These are phyloP conservation scores for Aspergillus hancockii DNA, from an alignment of 495 filamentous ascomycete species.

Conservation along the genomic window DNA sequence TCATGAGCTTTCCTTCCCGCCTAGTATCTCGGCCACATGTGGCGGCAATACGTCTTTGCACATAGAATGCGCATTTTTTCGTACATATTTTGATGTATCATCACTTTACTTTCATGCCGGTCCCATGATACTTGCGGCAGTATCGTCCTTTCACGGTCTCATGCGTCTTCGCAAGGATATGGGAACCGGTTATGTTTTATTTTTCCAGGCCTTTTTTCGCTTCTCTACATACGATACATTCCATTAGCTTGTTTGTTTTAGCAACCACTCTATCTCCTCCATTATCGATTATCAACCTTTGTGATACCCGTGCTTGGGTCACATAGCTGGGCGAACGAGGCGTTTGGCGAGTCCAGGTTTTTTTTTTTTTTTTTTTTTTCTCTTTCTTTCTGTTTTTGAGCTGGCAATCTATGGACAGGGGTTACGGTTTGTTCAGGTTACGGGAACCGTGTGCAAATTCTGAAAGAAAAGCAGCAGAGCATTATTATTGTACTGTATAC, in stretches of 20 bases:
- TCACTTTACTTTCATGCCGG: slow-evolving; percentile 30
- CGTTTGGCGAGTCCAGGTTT: slow-evolving; percentile 20
- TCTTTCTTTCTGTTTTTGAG: slow-evolving; percentile 15
- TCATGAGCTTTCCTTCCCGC: slow-evolving; percentile 23
- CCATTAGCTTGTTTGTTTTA: slow-evolving; percentile 15
- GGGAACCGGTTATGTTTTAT: slow-evolving; percentile 21
- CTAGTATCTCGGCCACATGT: slow-evolving; percentile 2
- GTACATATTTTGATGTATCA: slow-evolving; percentile 41
- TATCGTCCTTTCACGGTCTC: slow-evolving; percentile 9
- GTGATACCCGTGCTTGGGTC: slow-evolving; percentile 35
- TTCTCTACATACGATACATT: slow-evolving; percentile 19
- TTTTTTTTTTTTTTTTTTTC: no score
- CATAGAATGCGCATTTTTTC: slow-evolving; percentile 29
- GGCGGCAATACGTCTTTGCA: slow-evolving; percentile 27
- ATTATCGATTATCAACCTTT: slow-evolving; percentile 18
- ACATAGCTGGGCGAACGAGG: slow-evolving; percentile 35
- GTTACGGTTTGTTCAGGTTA: background rate
- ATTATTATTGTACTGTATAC: background rate
- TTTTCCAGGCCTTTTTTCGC: slow-evolving; percentile 9
- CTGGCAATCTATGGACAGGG: background rate
- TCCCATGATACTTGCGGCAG: slow-evolving; percentile 20
- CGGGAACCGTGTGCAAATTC: background rate
- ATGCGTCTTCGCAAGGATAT: slow-evolving; percentile 8
- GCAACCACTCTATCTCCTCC: background rate
- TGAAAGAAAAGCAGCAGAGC: background rate